Evolutionary conservation across 2,329 filamentous ascomycete species (phyloP).

Genomic region (Penicillium sclerotigenum): DNA sequence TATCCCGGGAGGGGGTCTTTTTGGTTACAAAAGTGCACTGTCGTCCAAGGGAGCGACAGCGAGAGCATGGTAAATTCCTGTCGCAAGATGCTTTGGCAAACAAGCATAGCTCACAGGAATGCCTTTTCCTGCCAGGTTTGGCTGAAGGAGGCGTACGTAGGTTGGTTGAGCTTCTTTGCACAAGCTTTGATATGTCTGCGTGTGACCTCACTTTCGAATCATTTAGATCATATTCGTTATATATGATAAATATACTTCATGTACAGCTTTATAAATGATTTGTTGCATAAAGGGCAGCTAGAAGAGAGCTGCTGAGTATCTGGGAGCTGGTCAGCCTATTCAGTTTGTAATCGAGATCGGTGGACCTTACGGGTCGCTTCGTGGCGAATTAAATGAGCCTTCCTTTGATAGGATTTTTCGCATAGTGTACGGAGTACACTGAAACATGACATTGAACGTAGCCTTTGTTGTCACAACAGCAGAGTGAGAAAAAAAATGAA

Average conservation of each 20-base stretch:
- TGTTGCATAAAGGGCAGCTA: constrained; percentile 30
- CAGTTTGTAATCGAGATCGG: background rate
- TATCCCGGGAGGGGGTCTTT: background rate
- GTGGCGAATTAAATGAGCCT: constrained; percentile 29
- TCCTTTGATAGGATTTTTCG: constrained; percentile 30
- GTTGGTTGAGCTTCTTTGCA: constrained; percentile 30
- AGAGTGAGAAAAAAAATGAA: background rate
- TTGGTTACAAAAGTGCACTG: constrained; percentile 20
- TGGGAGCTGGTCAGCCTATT: constrained; percentile 12
- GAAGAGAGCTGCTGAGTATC: constrained; percentile 25
- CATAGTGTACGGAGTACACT: constrained; percentile 26
- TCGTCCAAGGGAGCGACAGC: constrained; percentile 21
- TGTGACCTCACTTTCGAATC: constrained; percentile 25
- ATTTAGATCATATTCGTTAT: background rate
- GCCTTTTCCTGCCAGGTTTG: constrained; percentile 30
- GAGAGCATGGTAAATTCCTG: constrained; percentile 23
- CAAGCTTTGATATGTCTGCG: constrained; percentile 31
- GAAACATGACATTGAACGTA: constrained; percentile 22
- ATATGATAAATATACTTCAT: background rate
- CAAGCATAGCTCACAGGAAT: constrained; percentile 31
- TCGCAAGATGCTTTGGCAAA: constrained; percentile 28
- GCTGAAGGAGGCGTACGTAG: constrained; percentile 23
- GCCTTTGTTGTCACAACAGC: background rate
- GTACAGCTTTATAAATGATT: constrained; percentile 30
- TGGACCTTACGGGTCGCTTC: constrained; percentile 26